These are phyloP conservation scores for Gymnopus androsaceus DNA, from an alignment of 1,284 basidiomycete genomes.

Conservation along the genomic window DNA sequence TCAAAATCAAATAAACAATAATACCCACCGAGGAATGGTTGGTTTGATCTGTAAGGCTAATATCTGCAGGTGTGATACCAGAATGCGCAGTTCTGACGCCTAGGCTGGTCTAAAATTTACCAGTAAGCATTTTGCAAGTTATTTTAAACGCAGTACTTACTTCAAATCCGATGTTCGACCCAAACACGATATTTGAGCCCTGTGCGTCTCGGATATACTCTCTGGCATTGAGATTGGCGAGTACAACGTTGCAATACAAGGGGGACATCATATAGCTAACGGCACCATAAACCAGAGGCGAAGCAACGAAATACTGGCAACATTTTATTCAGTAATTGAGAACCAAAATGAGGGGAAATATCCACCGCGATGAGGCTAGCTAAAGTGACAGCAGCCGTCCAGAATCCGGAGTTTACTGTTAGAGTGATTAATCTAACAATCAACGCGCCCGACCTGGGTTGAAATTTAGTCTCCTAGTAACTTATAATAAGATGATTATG, in stretches of 20 bases:
- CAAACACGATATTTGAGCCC: no score
- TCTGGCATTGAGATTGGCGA: neutral
- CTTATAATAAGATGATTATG: neutral
- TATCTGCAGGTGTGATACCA: no score
- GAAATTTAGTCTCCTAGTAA: neutral
- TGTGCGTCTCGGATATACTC: neutral
- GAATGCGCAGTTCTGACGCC: no score
- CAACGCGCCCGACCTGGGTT: neutral
- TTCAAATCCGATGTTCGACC: no score
- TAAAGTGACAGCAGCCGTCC: neutral
- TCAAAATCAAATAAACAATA: no score
- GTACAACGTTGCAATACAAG: neutral
- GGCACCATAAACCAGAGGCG: neutral
- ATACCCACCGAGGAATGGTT: no score
- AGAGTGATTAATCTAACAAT: neutral
- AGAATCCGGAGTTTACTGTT: neutral
- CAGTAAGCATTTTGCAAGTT: no score
- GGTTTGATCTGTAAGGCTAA: no score
- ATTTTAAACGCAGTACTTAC: no score
- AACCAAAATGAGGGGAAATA: neutral
- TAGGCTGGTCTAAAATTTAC: no score
- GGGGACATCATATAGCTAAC: neutral
- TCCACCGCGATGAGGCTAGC: neutral
- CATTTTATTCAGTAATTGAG: neutral
- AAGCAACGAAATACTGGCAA: neutral